These are phyloP conservation scores for Prinsepia uniflora DNA, from an alignment of 306 rosid genomes.

Conservation along the genomic window DNA sequence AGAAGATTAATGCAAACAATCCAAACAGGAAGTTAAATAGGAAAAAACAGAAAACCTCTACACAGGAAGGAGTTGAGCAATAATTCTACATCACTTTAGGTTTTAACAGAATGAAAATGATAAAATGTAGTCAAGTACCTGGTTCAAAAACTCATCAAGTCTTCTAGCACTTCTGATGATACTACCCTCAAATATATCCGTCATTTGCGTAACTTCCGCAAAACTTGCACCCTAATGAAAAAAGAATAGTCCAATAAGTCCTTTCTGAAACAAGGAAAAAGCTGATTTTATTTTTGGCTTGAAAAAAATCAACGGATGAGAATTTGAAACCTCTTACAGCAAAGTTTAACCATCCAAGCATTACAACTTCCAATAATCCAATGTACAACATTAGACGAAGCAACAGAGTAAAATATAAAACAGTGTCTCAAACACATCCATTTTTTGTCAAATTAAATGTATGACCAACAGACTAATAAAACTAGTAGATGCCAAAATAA, in stretches of 20 bases:
- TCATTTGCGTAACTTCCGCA: slow-evolving; percentile 90
- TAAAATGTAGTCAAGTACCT: slow-evolving; percentile 39
- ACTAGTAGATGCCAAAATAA: background rate
- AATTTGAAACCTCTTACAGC: background rate
- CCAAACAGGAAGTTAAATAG: background rate
- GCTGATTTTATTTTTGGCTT: background rate
- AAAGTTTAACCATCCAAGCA: background rate
- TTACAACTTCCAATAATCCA: background rate
- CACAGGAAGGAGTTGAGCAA: background rate
- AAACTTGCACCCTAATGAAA: slow-evolving; percentile 69
- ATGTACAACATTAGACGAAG: background rate
- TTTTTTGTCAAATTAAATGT: background rate
- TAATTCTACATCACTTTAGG: background rate
- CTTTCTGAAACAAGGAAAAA: background rate
- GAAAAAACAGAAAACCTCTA: background rate
- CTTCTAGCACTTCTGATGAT: slow-evolving; percentile 93
- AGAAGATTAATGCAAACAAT: slow-evolving; percentile 1
- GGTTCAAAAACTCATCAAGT: slow-evolving; percentile 94
- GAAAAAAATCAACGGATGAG: background rate
- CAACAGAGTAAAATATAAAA: background rate
- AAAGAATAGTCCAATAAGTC: background rate
- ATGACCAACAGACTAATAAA: background rate
- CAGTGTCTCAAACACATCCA: background rate
- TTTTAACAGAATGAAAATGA: background rate
- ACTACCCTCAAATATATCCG: slow-evolving; percentile 96